Evolutionary conservation across 768 basidiomycete genomes (phyloP), one percentile per base, ranked within the genome.

Genomic region (Tubosaeta brunneosetosa): DNA sequence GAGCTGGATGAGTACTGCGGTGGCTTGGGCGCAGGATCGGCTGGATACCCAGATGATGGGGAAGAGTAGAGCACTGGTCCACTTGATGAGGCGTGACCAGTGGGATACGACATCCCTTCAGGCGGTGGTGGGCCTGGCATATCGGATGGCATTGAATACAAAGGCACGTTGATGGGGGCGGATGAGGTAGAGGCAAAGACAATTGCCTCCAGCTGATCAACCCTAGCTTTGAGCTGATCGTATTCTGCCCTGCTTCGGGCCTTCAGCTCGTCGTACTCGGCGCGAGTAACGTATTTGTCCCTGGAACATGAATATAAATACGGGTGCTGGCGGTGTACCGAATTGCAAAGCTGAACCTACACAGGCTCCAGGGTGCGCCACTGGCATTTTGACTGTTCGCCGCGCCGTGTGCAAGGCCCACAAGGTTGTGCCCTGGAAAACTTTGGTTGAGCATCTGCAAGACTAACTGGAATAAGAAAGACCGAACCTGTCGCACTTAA

Each of bases 311-410:
- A 47, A 44, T 14, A 37, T 65, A 43, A 63, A 47, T 11, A 38
- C 67, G 41, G 60, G 53, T 55, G 44, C 51, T 41, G 54, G 17
- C 44, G 40, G 10, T 27, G 37, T 40, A 17, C 32, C 25, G 48
- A 40, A 17, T 41, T 32, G 48, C 44, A 37, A 49, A 46, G 44
- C 41, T 45, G 8, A 9, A 74, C 87, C 71, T 74, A 91, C 85
- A 85, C 79, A 37, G 88, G 85, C 69, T 91, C 89, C 47, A 91
- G 77, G 52, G 86, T 80, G 66, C 85, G 82, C 90, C 90, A 93
- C 62, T 86, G 84, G 65, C 90, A 92, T 66, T 84, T 86, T 47
- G 74, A 75, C 70, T 85, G 82, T 73, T 93, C 90, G 56, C 86
- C 86, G 66, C 90, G 81, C 56, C 86, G 81, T 53, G 80, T 76